Conservation (phyloP, 106 monocot genomes). For the Dendrobium huoshanense region DNA sequence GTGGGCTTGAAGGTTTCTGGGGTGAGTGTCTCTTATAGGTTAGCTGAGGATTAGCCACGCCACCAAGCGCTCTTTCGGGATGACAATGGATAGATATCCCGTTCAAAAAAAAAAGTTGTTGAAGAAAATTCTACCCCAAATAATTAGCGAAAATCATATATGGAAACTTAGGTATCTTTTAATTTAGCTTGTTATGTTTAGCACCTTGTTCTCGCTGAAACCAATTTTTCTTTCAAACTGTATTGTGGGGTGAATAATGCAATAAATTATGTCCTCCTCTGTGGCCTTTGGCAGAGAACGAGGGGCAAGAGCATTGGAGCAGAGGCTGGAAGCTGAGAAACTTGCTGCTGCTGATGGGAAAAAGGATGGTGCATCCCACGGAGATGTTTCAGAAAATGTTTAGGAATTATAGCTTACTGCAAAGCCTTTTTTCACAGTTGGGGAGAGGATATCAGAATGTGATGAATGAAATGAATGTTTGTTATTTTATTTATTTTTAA, state of each 20-base stretch:
- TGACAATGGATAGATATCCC: no score
- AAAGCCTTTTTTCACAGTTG: background rate
- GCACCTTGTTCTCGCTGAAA: background rate
- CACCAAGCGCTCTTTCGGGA: no score
- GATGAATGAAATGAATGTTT: conserved; percentile 5
- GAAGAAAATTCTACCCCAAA: no score
- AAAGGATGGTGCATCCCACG: conserved; percentile 15
- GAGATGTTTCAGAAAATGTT: conserved; percentile 50
- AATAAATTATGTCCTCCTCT: background rate
- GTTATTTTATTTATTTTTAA: background rate
- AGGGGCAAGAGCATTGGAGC: conserved; percentile 80
- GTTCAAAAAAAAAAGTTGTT: no score
- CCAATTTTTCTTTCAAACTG: background rate
- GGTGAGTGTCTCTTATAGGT: no score
- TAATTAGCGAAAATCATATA: background rate
- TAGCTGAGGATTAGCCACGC: no score
- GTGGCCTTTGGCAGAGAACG: conserved; percentile 54
- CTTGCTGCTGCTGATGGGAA: conserved; percentile 15
- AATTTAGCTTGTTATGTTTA: background rate
- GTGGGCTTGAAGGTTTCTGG: no score
- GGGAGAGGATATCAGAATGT: background rate
- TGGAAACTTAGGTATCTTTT: background rate
- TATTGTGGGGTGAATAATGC: background rate
- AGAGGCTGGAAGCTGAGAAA: conserved; percentile 78
- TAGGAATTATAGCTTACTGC: background rate